Base-by-base conservation (phyloP, 2,329 filamentous ascomycete species). In the Exophiala oligosperma region DNA sequence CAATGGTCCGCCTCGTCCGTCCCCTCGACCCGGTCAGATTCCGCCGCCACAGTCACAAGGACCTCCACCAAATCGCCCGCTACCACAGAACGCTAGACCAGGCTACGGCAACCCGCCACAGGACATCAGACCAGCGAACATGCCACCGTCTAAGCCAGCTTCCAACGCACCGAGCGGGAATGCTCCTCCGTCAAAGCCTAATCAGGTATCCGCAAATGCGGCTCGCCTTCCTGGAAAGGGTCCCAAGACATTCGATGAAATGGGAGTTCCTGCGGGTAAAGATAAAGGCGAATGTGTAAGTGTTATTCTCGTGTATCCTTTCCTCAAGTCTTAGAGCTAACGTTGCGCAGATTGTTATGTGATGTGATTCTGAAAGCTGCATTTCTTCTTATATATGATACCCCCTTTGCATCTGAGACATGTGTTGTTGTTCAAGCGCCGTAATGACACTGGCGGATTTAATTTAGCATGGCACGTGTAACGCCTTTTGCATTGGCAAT, bases 161-260 rank as follows among this genome's bases (percentile, higher is more conserved):
- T n/a, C 52, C 23, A 57, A 56, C 40, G 51, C 54, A 24, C 63
- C 63, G 21, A 41, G 23, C 12, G 57, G 57, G 8, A 49, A 48
- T 26, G 69, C 69, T 9, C 68, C 68, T 29, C 65, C 64, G 48
- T 66, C 67, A 60, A 72, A 77, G 5, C 69, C 75, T 21, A 72
- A 76, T 63, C 64, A 78, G 2, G 75, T 77, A 14, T 49, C 61
- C 40, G 69, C 73, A 35, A 65, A 68, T 21, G 65, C 59, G 50
- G 62, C 58, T 14, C 52, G 57, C 53, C 67, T 57, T 60, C 72
- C 71, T 12, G 82, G 81, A 50, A 90, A 92, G 70, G 94, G 93
- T 9, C 93, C 94, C 1, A 91, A 94, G 68, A 97, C 94, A 0
- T 99, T 99, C 73, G 93, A 97, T 71, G 92, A 95, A 71, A 99